Percentiles rank a stretch among this genome's conserved stretches.
These are phyloP conservation scores for Colletotrichum sp. DNA, from an alignment of 2,329 filamentous ascomycete species.

Conservation along the genomic window DNA sequence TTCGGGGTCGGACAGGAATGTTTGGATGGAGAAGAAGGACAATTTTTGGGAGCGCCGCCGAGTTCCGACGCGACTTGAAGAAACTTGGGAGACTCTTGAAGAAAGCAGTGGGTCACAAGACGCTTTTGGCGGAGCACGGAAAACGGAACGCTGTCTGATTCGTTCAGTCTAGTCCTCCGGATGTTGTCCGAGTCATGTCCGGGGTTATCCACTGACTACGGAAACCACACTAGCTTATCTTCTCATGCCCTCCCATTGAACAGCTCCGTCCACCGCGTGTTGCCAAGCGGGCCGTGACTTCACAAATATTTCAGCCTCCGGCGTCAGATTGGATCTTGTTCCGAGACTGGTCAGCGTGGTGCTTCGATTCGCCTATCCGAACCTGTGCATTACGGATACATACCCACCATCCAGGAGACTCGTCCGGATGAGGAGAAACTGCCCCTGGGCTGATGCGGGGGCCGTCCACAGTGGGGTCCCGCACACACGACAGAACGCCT, in stretches of 20 bases:
- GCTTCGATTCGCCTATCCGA: neutral
- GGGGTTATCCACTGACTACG: neutral
- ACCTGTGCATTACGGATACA: neutral
- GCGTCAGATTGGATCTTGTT: slow-evolving; percentile 22
- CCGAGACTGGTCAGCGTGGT: slow-evolving; percentile 13
- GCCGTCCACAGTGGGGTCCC: slow-evolving; percentile 32
- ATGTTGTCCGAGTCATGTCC: neutral
- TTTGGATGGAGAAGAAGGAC: neutral
- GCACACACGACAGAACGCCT: slow-evolving; percentile 29
- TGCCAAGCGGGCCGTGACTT: slow-evolving; percentile 31
- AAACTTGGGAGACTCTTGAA: neutral
- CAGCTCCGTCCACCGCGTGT: slow-evolving; percentile 19
- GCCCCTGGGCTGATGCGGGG: slow-evolving; percentile 27
- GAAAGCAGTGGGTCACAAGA: neutral
- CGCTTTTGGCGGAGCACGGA: neutral
- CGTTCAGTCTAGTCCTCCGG: neutral
- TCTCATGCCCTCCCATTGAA: slow-evolving; percentile 31
- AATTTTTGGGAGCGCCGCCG: neutral
- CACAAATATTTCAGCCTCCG: slow-evolving; percentile 30
- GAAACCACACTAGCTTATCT: slow-evolving; percentile 18
- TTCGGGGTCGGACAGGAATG: neutral
- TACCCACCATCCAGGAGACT: slow-evolving; percentile 28
- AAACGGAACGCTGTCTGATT: slow-evolving; percentile 1
- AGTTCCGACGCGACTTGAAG: slow-evolving; percentile 5
- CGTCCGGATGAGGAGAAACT: slow-evolving; percentile 27